Base-by-base conservation (phyloP, 768 basidiomycete genomes). In the Piloderma croceum region DNA sequence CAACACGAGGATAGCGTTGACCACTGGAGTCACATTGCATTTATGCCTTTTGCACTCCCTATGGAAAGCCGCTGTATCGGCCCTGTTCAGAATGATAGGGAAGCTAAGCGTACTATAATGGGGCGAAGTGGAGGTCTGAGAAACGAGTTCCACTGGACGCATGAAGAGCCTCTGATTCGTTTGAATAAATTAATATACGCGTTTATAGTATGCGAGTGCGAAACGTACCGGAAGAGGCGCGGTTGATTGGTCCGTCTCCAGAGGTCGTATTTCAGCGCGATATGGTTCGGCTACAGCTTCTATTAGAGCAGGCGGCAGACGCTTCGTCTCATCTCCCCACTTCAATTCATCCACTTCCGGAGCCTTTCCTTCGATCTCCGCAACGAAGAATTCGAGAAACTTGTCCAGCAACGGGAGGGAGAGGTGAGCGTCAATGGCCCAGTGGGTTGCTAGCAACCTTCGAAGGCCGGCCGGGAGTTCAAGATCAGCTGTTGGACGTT, bases 1-100 rank as follows among this genome's bases (percentile, higher is more conserved):
- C 9, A 40, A 13, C 19, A 32, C 13, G 24, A 24, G n/a, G 4
- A 40, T 12, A 15, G 39, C 31, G n/a, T 23, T 40, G 18, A 40
- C 24, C 18, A 40, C 39, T 32, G 27, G 39, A n/a, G 39, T 40
- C 9, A 40, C 31, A 12, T 23, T 40, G 3, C 31, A 18, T 2
- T 29, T 29, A 31, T 36, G 23, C 10, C 19, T 32, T 23, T 40
- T 40, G 10, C 17, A 15, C 7, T n/a, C 25, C 24, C 15, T 29
- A 19, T 40, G 39, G 25, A 40, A 32, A 18, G 27, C 32, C 25
- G 23, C 39, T 7, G 39, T 40, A 15, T 40, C 39, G 24, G n/a
- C 7, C 10, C 25, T 4, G 17, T 32, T 19, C 10, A 20, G 19
- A 13, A 40, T 32, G 25, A 32, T 15, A 19, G 15, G 17, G n/a